These are phyloP conservation scores for Leccinum griseonigrum DNA, from an alignment of 1,284 basidiomycete species.

Conservation along the genomic window DNA sequence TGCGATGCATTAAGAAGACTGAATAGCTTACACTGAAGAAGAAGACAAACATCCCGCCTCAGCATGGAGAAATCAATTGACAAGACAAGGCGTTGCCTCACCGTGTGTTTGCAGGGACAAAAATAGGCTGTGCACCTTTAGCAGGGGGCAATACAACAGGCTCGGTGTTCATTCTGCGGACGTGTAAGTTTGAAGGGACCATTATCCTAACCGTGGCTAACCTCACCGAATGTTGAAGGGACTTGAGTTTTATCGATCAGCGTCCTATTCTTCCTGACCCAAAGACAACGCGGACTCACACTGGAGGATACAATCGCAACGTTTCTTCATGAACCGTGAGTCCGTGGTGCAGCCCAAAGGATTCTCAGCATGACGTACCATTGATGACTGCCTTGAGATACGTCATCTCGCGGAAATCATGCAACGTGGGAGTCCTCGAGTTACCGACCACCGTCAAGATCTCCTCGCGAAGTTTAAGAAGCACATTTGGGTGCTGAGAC, in stretches of 20 bases:
- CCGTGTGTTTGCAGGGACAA: slow-evolving; percentile 42
- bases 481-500: slow-evolving; percentile 47
- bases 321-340: slow-evolving; percentile 42
- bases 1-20: slow-evolving; percentile 35
- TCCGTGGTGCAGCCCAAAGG: neutral
- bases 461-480: slow-evolving; percentile 51
- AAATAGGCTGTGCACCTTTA: slow-evolving; percentile 31
- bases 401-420: slow-evolving; percentile 57
- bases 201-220: neutral
- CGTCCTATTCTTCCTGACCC: neutral
- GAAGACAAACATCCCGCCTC: neutral
- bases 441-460: slow-evolving; percentile 47
- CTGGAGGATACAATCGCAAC: slow-evolving; percentile 59
- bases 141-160: slow-evolving; percentile 41
- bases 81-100: slow-evolving; percentile 17
- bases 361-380: slow-evolving; percentile 34
- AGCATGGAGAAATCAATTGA: slow-evolving; percentile 22
- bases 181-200: neutral
- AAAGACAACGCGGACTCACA: slow-evolving; percentile 38
- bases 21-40: slow-evolving; percentile 31
- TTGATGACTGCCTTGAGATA: slow-evolving; percentile 60
- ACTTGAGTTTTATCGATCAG: slow-evolving; percentile 24
- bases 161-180: slow-evolving; percentile 42
- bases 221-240: slow-evolving; percentile 34
- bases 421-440: slow-evolving; percentile 44